Evolutionary conservation across 768 basidiomycete genomes (phyloP), one percentile per base, ranked within the genome.

Genomic region (Lyophyllum atratum): DNA sequence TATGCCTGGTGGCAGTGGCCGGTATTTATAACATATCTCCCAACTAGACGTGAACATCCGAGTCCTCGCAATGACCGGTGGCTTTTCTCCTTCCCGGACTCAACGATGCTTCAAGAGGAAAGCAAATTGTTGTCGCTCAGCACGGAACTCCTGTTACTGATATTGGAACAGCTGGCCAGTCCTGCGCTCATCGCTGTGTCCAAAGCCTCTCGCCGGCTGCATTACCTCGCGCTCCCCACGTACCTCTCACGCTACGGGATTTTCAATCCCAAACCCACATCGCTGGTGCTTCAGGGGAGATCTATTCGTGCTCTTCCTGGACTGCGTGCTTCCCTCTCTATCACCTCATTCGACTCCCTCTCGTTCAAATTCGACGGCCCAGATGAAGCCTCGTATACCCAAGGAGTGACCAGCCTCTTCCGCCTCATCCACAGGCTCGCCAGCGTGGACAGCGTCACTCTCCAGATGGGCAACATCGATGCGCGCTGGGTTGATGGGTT

Each of bases 401-500:
- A 49, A 40, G 62, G 60, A 44, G 52, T 67, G 12, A 46, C 34
- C 21, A 55, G 56, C 12, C 59, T 68, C 21, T 24, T 55, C 34
- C 29, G 57, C 15, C 64, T 68, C 17, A 42, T 68, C 15, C 50
- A 57, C 12, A 50, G 55, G 39, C 58, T 63, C 21, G 37, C 28
- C 5, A 47, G 37, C 5, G 46, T 68, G 25, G 54, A 52, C 9
- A n/a, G 49, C 9, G 56, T 67, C 43, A 56, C 58, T 10, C 49
- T 66, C 10, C 48, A 67, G 40, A 50, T 68, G 11, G 52, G 59
- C 28, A 65, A 59, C 43, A 60, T 65, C 37, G 65, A 65, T 43
- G 60, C 64, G 14, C 65, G 67, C 21, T 65, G 60, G 64, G 25
- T 63, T 21, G 59, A 64, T 25, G 67, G 66, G 0, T 57, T 64